Percentiles rank a stretch among this genome's conserved stretches.
phyloP scores from a whole-genome alignment of 768 basidiomycete genomes.

The Lentinula guzmanii region DNA sequence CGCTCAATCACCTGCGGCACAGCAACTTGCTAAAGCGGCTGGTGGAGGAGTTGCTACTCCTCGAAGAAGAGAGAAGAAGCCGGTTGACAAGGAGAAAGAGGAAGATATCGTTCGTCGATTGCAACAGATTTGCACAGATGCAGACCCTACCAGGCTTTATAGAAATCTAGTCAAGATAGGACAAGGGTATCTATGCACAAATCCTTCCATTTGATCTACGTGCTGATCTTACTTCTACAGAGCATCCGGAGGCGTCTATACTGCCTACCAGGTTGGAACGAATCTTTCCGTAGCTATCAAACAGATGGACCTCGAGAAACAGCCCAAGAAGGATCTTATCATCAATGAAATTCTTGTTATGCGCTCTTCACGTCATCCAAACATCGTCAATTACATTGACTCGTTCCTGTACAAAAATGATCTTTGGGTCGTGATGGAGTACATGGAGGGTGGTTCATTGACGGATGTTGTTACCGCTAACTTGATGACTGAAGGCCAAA shows the following conservation, averaged over 20 bases:
- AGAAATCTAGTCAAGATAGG: slow-evolving; percentile 94
- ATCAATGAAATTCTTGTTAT: slow-evolving; percentile 99
- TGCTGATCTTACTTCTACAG: slow-evolving; percentile 30
- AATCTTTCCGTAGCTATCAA: slow-evolving; percentile 97
- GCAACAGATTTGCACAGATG: slow-evolving; percentile 94
- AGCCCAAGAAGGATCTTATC: slow-evolving; percentile 98
- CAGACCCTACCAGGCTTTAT: slow-evolving; percentile 92
- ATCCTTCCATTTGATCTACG: neutral
- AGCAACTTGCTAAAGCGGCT: slow-evolving; percentile 58
- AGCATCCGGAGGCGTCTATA: slow-evolving; percentile 97
- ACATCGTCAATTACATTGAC: slow-evolving; percentile 99
- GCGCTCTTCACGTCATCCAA: slow-evolving; percentile 94
- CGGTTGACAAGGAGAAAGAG: slow-evolving; percentile 69
- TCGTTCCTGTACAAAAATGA: slow-evolving; percentile 98
- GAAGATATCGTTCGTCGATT: slow-evolving; percentile 89
- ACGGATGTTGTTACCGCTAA: slow-evolving; percentile 96
- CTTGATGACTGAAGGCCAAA: slow-evolving; percentile 98
- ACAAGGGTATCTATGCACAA: slow-evolving; percentile 66
- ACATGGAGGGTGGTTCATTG: slow-evolving; percentile 94
- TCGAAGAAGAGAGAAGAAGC: slow-evolving; percentile 80
- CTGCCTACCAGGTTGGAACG: slow-evolving; percentile 94
- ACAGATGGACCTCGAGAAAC: slow-evolving; percentile 99
- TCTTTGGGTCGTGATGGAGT: slow-evolving; percentile 99
- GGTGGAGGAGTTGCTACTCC: slow-evolving; percentile 73
- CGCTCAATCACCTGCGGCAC: slow-evolving; percentile 56